Evolutionary conservation across 108 stramenopile species (phyloP), one percentile per base, ranked within the genome.

Genomic region (Cyclotella sp.): DNA sequence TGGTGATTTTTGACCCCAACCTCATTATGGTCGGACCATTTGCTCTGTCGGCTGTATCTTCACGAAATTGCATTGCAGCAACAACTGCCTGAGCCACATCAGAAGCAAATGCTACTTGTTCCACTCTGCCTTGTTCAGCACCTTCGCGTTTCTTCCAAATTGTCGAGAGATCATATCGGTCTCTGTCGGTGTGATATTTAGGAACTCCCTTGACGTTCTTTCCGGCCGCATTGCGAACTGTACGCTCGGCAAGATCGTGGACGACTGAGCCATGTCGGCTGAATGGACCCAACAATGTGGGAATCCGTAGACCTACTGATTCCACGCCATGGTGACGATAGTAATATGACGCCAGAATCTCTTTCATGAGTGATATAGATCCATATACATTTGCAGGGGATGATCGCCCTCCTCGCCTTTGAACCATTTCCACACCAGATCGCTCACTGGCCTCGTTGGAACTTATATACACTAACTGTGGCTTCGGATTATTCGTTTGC

Each of bases 271-370:
- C 84, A 26, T 79, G 80, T 21, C 80, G 65, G 40, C 72, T 58
- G 42, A 76, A 76, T 61, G 82, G 76, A 28, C 76, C 82, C 29
- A 72, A 65, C 18, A 83, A 51, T 0, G 72, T 77, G 21, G 82
- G 75, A n/a, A 83, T 44, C 16, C 82, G 76, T 11, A 83, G 52
- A 29, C 72, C 72, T 12, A 77, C 72, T 9, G 82, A 83, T 27
- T 83, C 44, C 4, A 83, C 68, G 6, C 82, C 82, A 64, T 77
- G 76, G 46, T 70, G 82, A 64, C 45, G 72, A 65, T 83, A 42
- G 55, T 76, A 83, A 62, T 77, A 83, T 29, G 82, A 83, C 21
- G 82, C 82, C 40, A 83, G 60, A 54, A 77, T 65, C 65, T 83
- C 82, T 46, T 83, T 83, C 59, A 83, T 27, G 21, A 83, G 70